Evolutionary conservation across 2,329 filamentous ascomycete species (phyloP), one percentile per base, ranked within the genome.

Genomic region (Colletotrichum tamarilloi): DNA sequence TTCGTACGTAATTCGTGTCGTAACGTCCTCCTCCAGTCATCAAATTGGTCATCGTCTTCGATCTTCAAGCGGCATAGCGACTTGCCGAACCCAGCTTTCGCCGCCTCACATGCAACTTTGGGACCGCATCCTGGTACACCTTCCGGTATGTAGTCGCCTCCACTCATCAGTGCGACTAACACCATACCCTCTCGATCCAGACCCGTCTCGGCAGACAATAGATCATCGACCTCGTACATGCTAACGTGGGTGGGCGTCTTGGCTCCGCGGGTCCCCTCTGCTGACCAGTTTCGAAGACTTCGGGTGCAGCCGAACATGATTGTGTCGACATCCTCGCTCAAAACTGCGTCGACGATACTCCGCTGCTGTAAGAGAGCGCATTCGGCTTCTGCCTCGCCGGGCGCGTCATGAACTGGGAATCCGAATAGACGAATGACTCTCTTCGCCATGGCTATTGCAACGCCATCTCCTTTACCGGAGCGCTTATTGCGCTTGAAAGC

Each of bases 311-410:
- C 97, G 84, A 98, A 98, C 96, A 98, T 98, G 78, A 98, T 90
- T 2, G 96, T 97, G 80, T 99, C 97, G 56, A 98, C 95, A 85
- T 99, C 97, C 81, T 99, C 95, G 81, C 94, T 98, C 77, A 99
- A 87, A 1, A 98, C 97, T 0, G 94, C 96, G 81, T 99, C 97
- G 1, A 98, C 95, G 9, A 98, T 86, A 0, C 95, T 95, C 58
- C 92, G 89, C 72, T 89, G 88, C 79, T 99, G 95, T 3, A 99
- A 83, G 19, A 97, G 84, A 0, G 97, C 97, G 76, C 97, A 99
- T 83, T 99, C 97, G 1, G 97, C 97, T 81, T 99, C 97, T 3
- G 96, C 97, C 80, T 99, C 97, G 11, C 97, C 97, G 0, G 96
- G 97, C 6, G 97, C 97, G 78, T 95, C 91, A 81, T 98, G 95